Base-by-base conservation (phyloP, 2,329 filamentous ascomycete genomes). In the Aspergillus fijiensis region DNA sequence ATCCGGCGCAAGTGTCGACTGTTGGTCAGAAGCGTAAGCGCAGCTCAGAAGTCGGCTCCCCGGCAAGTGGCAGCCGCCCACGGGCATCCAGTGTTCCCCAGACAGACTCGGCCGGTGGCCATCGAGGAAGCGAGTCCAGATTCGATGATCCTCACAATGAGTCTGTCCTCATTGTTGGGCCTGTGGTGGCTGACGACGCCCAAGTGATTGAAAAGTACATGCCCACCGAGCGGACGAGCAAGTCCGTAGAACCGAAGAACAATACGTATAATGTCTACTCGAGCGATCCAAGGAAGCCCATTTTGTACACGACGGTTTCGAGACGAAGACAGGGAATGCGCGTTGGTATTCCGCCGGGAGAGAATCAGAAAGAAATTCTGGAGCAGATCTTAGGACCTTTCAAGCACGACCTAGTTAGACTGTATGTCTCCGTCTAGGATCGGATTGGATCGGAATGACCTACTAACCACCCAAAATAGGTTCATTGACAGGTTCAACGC, bases 191-290 rank as follows among this genome's bases (percentile, higher is more conserved):
- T 5, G 82, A 82, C 52, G 85, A 88, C 72, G 85, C 82, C 1
- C 84, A 87, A 56, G 79, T 87, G 11, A 77, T 87, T 50, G 82
- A 85, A n/a, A 81, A 84, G 55, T 86, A 85, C 59, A 80, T 87
- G 60, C 80, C 80, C 19, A 73, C 76, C 27, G 74, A 78, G 60
- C 64, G 71, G 57, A 74, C 73, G 16, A 77, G 67, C 64, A 70
- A 72, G 54, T 74, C 75, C 3, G 71, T 73, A 47, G 74, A 78
- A 59, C 71, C 72, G 5, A 76, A 73, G 12, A 78, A 77, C 27
- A 77, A 80, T 31, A 79, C 77, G 16, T 84, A 84, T 60, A 81
- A 81, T 51, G 80, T 82, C 7, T 78, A 84, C 33, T 81, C 80
- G 2, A 82, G 78, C 55, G 79, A 79, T 61, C 74, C 77, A 5